These are phyloP conservation scores for Agrostemma githago DNA, from an alignment of 148 eudicot species.

Conservation along the genomic window DNA sequence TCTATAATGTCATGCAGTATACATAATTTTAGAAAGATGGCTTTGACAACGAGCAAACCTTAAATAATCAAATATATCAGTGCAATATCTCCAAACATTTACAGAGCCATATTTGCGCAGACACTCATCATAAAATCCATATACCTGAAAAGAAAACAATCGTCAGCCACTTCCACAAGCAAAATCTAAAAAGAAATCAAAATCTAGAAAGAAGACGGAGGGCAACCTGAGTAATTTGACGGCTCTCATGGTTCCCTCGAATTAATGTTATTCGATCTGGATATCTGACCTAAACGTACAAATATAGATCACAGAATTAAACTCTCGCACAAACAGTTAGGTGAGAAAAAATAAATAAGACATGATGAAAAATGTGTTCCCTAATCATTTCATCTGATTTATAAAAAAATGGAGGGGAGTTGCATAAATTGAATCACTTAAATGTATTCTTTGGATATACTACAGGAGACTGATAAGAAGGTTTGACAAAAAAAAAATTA, in stretches of 20 bases:
- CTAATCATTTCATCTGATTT: neutral
- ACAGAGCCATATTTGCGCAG: conserved; percentile 88
- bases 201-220: conserved; percentile 12
- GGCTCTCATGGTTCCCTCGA: conserved; percentile 96
- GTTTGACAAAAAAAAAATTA: neutral
- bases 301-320: conserved; percentile 16
- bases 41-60: conserved; percentile 45
- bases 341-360: neutral
- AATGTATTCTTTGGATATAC: neutral
- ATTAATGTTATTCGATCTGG: conserved; percentile 92
- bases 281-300: conserved; percentile 63
- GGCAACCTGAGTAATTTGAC: conserved; percentile 75
- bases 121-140: conserved; percentile 97
- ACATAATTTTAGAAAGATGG: neutral
- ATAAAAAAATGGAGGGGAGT: neutral
- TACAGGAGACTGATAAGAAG: neutral
- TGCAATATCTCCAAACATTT: conserved; percentile 97
- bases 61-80: conserved; percentile 88
- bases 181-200: conserved; percentile 5
- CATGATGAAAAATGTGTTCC: neutral
- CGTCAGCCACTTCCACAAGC: conserved; percentile 17
- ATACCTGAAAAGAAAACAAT: conserved; percentile 55
- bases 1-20: neutral
- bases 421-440: neutral
- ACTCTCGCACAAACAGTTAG: neutral